Base-by-base conservation (phyloP, 1,284 basidiomycete genomes). In the Cryptococcus sp. region DNA sequence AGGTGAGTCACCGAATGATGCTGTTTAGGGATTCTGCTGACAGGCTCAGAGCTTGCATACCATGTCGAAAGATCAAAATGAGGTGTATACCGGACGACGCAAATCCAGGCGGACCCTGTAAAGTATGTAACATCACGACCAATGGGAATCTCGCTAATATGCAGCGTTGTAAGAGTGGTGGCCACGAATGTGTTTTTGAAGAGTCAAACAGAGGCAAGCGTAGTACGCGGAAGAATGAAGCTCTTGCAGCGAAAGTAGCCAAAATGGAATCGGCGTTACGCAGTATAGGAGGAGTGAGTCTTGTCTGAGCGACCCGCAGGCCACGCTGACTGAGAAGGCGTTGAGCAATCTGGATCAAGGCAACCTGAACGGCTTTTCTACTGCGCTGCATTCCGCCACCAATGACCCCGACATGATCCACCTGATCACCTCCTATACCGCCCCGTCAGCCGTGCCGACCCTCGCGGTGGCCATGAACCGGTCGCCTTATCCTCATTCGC, bases 11-110 rank as follows among this genome's bases (percentile, higher is more conserved):
- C 28, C 28, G 28, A 5, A 4, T 11, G 11, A 5, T 11, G 11
- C 11, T 11, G 11, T 4, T 4, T 28, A 60, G 82, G 75, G 14
- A 7, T 43, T 31, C 37, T 19, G 21, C 16, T 24, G 7, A 37
- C 22, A 16, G 41, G 14, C 21, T 13, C 34, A 61, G 69, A 49
- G 70, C 70, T 16, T 73, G 70, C 52, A 69, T 73, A 19, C 67
- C 70, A 21, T 98, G 94, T 73, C 85, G 94, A 31, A 86, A 91
- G 45, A 84, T 98, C 58, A 98, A 98, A 79, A 98, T 98, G 94
- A 89, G 94, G 62, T 98, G 94, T 62, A 90, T 96, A 18, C 91
- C 90, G 1, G 92, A 96, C 42, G 71, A 73, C n/a, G 57, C 52
- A 16, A 62, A 58, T 39, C 73, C 92, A 32, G 91, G 90, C 0